Conservation (phyloP, 345 rosid genomes). For the Camelina hispida region DNA sequence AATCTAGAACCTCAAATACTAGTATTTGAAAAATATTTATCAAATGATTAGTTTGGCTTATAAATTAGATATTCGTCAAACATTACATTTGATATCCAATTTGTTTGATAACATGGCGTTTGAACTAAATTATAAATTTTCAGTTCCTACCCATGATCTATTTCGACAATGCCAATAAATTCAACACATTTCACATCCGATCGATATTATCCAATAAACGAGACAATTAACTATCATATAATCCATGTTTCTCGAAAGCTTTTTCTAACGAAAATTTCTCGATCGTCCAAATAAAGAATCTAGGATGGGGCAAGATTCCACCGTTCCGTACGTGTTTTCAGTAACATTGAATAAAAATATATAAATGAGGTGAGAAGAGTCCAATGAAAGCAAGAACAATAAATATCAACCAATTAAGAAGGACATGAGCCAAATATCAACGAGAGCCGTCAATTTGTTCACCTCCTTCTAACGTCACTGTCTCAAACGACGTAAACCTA, state of each 20-base stretch:
- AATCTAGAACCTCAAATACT: background rate
- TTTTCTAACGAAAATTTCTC: background rate
- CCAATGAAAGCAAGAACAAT: slow-evolving; percentile 17
- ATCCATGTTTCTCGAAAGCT: slow-evolving; percentile 10
- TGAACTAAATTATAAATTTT: background rate
- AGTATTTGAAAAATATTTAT: too few relatives aligned
- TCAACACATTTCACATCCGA: slow-evolving; percentile 11
- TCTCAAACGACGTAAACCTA: slow-evolving; percentile 30
- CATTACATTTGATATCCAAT: background rate
- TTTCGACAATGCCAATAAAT: background rate
- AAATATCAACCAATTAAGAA: slow-evolving; percentile 25
- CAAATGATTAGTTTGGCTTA: too few relatives aligned
- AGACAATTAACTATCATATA: slow-evolving; percentile 10
- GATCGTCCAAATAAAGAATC: slow-evolving; percentile 26
- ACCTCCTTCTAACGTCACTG: slow-evolving; percentile 24
- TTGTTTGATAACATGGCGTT: background rate
- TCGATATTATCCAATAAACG: background rate
- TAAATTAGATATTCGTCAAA: background rate
- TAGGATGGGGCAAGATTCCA: slow-evolving; percentile 31
- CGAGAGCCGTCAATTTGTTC: slow-evolving; percentile 42
- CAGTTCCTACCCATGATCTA: background rate
- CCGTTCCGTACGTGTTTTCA: slow-evolving; percentile 30
- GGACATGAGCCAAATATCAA: background rate
- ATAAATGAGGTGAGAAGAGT: slow-evolving; percentile 1
- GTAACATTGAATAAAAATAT: slow-evolving; percentile 29